Percentiles rank a stretch among this genome's conserved stretches.
Evolutionary conservation across 1,284 basidiomycete species (phyloP).

Genomic region (Rhodotorula sp.): DNA sequence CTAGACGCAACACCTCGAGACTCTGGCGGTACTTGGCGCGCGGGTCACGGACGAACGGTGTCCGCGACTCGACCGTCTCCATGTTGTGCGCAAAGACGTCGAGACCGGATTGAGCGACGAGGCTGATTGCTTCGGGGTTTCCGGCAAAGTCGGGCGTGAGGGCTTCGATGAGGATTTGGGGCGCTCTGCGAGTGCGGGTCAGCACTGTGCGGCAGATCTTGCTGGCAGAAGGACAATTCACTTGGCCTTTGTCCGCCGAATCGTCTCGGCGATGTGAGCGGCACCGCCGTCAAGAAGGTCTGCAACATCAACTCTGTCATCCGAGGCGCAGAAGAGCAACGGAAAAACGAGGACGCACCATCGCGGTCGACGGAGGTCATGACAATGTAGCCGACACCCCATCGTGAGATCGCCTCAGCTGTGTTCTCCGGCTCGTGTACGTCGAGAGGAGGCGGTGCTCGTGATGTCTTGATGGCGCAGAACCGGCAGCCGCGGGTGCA

Average conservation of each 20-base stretch:
- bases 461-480: constrained; percentile 94
- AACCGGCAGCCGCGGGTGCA: constrained; percentile 98
- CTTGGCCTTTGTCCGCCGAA: constrained; percentile 94
- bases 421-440: constrained; percentile 97
- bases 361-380: constrained; percentile 96
- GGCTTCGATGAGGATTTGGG: constrained; percentile 93
- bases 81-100: constrained; percentile 99
- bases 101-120: constrained; percentile 84
- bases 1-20: constrained; percentile 74
- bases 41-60: constrained; percentile 91
- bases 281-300: constrained; percentile 91
- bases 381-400: constrained; percentile 98
- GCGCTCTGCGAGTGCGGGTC: constrained; percentile 62
- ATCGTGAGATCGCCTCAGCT: constrained; percentile 94
- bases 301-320: constrained; percentile 48
- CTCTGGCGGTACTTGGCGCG: constrained; percentile 90
- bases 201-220: background rate
- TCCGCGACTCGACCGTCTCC: constrained; percentile 90
- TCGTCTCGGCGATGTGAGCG: constrained; percentile 90
- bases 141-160: constrained; percentile 94
- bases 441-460: constrained; percentile 83
- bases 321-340: background rate
- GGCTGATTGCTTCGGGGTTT: constrained; percentile 67
- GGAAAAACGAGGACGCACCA: constrained; percentile 58
- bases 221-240: constrained; percentile 47